These are phyloP conservation scores for Leccinum griseonigrum DNA, from an alignment of 1,284 basidiomycete species.

Conservation along the genomic window DNA sequence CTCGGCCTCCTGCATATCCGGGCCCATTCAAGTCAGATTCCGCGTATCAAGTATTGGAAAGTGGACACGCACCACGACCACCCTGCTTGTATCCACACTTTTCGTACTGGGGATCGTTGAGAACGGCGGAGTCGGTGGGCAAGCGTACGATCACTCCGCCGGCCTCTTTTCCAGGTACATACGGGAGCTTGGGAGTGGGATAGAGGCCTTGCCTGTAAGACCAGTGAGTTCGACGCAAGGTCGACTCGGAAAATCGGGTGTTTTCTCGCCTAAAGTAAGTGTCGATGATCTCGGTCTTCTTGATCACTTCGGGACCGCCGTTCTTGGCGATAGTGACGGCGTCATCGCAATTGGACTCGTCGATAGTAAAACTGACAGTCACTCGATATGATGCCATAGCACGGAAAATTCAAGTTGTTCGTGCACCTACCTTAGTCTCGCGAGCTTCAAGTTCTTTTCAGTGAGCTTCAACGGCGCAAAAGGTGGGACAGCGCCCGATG, in stretches of 20 bases:
- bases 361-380: constrained; percentile 40
- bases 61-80: constrained; percentile 50
- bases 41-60: too few species aligned
- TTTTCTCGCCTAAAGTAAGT: constrained; percentile 64
- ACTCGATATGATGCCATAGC: constrained; percentile 40
- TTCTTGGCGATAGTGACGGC: too few species aligned
- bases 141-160: constrained; percentile 75
- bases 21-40: constrained; percentile 3
- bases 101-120: constrained; percentile 58
- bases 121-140: constrained; percentile 56
- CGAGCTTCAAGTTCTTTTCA: constrained; percentile 81
- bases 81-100: constrained; percentile 58
- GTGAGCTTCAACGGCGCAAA: constrained; percentile 74
- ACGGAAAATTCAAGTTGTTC: constrained; percentile 10
- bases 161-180: constrained; percentile 75
- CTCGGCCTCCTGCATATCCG: constrained; percentile 47
- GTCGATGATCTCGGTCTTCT: constrained; percentile 57
- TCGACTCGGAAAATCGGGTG: background rate
- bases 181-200: constrained; percentile 60
- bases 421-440: constrained; percentile 65
- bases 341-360: too few species aligned
- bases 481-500: constrained; percentile 77
- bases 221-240: background rate
- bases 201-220: constrained; percentile 56
- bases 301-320: too few species aligned